phyloP scores from a whole-genome alignment of 768 basidiomycete genomes.

The Holtermannia corniformis region DNA sequence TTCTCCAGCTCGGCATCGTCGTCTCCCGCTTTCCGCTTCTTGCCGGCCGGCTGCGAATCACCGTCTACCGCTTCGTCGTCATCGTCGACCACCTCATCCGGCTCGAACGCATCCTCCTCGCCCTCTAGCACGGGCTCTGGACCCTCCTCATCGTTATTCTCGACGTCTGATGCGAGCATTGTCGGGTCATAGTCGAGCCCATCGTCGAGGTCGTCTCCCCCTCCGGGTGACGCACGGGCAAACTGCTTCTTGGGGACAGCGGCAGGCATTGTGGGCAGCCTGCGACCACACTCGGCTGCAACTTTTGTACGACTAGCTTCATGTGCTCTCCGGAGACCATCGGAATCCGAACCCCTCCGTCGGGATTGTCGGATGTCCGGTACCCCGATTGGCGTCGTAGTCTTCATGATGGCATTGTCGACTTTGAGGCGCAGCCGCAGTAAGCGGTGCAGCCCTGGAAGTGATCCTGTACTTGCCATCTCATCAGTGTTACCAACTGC shows the following conservation, averaged over 20 bases:
- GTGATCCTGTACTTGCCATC: no score
- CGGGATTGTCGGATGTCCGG: no score
- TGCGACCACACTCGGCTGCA: not conserved
- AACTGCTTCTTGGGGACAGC: conserved; percentile 11
- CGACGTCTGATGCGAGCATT: conserved; percentile 25
- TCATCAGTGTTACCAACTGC: no score
- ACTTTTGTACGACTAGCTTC: no score
- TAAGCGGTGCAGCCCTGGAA: no score
- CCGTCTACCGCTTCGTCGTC: conserved; percentile 6
- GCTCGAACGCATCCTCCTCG: not conserved
- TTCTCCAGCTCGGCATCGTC: conserved; percentile 19
- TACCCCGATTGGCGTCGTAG: no score
- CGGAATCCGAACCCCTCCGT: no score
- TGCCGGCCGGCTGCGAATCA: conserved; percentile 3
- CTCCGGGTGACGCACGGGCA: no score
- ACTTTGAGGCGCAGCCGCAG: no score
- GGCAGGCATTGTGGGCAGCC: conserved; percentile 6
- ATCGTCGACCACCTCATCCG: conserved; percentile 1
- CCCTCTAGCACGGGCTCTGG: conserved; percentile 4
- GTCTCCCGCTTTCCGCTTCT: conserved; percentile 18
- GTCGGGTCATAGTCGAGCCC: conserved; percentile 35
- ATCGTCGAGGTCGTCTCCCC: conserved; percentile 40
- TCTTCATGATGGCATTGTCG: no score
- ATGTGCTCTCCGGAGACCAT: no score
- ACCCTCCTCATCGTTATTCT: conserved; percentile 5